Percentiles rank a stretch among this genome's conserved stretches.
phyloP scores from a whole-genome alignment of 371 early-diverging fungal genomes.

The Mortierella sp. region DNA sequence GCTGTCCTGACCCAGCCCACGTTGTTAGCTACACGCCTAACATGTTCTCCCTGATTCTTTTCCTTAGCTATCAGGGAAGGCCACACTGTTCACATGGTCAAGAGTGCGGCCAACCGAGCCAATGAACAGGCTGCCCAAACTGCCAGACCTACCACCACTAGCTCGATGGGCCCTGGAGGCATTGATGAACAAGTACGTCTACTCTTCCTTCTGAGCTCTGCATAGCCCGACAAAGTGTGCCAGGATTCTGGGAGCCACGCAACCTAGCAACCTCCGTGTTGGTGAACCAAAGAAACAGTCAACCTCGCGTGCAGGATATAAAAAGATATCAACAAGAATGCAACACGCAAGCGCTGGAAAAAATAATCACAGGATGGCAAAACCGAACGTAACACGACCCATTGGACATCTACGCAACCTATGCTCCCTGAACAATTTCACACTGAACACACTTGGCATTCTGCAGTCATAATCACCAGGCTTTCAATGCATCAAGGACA shows the following conservation, averaged over 20 bases:
- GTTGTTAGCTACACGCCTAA: constrained; percentile 6
- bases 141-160: constrained; percentile 22
- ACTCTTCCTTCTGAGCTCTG: not conserved
- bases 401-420: no score
- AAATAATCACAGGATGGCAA: no score
- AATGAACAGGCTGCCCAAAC: constrained; percentile 50
- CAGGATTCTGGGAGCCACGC: no score
- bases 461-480: no score
- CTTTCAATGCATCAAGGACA: not conserved
- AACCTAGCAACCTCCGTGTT: no score
- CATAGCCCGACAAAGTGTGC: not conserved
- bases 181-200: constrained; percentile 43
- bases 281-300: constrained; percentile 1
- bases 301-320: constrained; percentile 4
- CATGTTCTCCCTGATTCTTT: not conserved
- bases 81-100: constrained; percentile 73
- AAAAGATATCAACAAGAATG: not conserved
- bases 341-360: no score
- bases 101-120: constrained; percentile 61
- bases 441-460: no score
- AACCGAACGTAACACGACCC: no score
- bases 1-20: no score
- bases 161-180: constrained; percentile 18
- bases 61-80: constrained; percentile 62
- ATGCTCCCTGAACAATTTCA: no score